Percentiles rank a stretch among this genome's conserved stretches.
These are phyloP conservation scores for Mariannaea sp. DNA, from an alignment of 2,329 filamentous ascomycete genomes.

Conservation along the genomic window DNA sequence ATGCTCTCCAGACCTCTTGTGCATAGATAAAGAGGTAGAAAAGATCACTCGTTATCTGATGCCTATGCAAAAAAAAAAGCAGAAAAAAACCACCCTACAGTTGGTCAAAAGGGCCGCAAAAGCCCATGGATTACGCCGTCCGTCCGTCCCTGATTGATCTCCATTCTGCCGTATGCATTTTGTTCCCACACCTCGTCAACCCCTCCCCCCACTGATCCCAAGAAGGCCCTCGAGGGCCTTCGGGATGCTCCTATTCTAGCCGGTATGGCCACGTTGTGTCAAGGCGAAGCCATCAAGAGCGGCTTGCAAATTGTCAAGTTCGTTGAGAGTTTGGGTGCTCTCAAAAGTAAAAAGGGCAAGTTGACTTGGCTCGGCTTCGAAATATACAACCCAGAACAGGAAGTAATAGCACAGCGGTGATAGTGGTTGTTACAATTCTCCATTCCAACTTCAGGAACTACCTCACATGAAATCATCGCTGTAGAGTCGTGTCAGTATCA, in stretches of 20 bases:
- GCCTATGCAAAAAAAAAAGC: constrained; percentile 19
- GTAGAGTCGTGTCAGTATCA: constrained; percentile 26
- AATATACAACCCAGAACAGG: constrained; percentile 17
- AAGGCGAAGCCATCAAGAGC: constrained; percentile 17
- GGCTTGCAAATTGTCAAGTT: constrained; percentile 2
- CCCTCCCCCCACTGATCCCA: constrained; percentile 10
- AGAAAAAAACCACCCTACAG: no score
- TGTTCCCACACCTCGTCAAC: not conserved
- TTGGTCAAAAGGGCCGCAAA: constrained; percentile 8
- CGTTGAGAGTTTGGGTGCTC: constrained; percentile 2
- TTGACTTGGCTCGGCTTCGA: constrained; percentile 11
- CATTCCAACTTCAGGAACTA: constrained; percentile 16
- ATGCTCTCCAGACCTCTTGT: not conserved
- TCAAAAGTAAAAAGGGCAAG: constrained; percentile 2
- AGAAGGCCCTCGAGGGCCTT: not conserved
- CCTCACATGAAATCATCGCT: constrained; percentile 77
- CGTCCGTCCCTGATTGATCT: not conserved
- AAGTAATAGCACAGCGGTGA: constrained; percentile 14
- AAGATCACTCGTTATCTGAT: constrained; percentile 13
- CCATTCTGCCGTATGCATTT: not conserved
- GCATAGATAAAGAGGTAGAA: constrained; percentile 2
- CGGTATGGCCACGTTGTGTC: constrained; percentile 11
- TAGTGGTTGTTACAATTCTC: constrained; percentile 13
- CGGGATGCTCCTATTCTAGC: constrained; percentile 13
- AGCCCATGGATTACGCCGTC: constrained; percentile 1